A percentile compares a stretch with the other conserved stretches of the same genome.
phyloP scores from a whole-genome alignment of 2,329 filamentous ascomycete species.

The Sporothrix globosa region DNA sequence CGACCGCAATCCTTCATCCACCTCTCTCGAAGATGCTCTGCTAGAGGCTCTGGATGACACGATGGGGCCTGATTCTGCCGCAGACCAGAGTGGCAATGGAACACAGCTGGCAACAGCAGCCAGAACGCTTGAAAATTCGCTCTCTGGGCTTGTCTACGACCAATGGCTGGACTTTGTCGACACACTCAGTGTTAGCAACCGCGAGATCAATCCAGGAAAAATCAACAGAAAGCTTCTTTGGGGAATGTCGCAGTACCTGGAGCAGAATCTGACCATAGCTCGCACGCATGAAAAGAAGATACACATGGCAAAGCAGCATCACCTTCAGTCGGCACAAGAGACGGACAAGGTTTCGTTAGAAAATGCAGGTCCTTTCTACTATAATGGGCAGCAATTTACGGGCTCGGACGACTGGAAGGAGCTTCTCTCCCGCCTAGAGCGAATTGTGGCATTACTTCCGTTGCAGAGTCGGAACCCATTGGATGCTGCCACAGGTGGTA shows the following conservation, averaged over 20 bases:
- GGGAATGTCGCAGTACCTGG: slow-evolving; percentile 43
- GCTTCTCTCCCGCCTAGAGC: slow-evolving; percentile 42
- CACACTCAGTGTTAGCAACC: slow-evolving; percentile 33
- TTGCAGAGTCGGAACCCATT: slow-evolving; percentile 29
- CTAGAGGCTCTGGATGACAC: slow-evolving; percentile 35
- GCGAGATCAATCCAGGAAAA: not conserved
- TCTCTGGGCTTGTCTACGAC: slow-evolving; percentile 39
- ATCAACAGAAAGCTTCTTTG: slow-evolving; percentile 39
- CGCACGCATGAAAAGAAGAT: slow-evolving; percentile 24
- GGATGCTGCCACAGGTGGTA: not conserved
- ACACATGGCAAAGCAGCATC: slow-evolving; percentile 17
- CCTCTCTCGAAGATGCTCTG: slow-evolving; percentile 40
- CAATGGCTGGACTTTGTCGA: slow-evolving; percentile 48
- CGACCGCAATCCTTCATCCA: slow-evolving; percentile 36
- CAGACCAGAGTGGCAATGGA: not conserved
- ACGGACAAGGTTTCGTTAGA: not conserved
- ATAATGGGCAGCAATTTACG: not conserved
- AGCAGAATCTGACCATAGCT: slow-evolving; percentile 43
- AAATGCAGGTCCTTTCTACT: not conserved
- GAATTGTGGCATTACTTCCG: slow-evolving; percentile 39
- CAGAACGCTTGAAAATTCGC: slow-evolving; percentile 30
- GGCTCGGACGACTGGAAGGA: slow-evolving; percentile 41
- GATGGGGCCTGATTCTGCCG: not conserved
- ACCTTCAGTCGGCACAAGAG: not conserved
- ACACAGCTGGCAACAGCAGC: not conserved